Conservation (phyloP, 805 yeast genomes). For the Sungouiella blattae region DNA sequence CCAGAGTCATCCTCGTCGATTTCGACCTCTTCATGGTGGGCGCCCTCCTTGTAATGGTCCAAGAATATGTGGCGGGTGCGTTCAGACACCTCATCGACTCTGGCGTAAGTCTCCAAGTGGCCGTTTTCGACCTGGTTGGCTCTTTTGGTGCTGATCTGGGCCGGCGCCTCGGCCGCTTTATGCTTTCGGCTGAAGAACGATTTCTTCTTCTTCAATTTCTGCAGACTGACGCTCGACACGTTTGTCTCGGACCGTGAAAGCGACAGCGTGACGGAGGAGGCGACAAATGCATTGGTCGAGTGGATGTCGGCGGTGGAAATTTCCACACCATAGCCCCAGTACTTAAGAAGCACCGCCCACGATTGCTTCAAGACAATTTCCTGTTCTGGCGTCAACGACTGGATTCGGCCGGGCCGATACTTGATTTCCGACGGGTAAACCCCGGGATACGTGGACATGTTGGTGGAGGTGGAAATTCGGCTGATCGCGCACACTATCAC, state of each 20-base stretch:
- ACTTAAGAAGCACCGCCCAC: slow-evolving; percentile 15
- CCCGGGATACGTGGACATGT: slow-evolving; percentile 5
- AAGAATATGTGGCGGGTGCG: slow-evolving; percentile 17
- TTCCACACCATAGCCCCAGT: slow-evolving; percentile 45
- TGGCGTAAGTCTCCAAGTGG: slow-evolving; percentile 22
- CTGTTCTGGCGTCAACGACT: slow-evolving; percentile 25
- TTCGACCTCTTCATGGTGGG: neutral
- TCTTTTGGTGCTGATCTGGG: slow-evolving; percentile 22
- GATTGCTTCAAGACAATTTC: slow-evolving; percentile 16
- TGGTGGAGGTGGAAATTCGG: too few relatives aligned
- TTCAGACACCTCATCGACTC: slow-evolving; percentile 20
- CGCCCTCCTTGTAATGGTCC: slow-evolving; percentile 16
- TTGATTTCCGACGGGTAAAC: slow-evolving; percentile 19
- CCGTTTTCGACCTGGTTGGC: slow-evolving; percentile 25
- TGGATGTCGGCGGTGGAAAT: slow-evolving; percentile 26
- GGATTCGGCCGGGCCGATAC: slow-evolving; percentile 37
- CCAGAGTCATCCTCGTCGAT: slow-evolving; percentile 7
- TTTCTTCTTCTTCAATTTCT: slow-evolving; percentile 29
- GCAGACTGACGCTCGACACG: slow-evolving; percentile 4
- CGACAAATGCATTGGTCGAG: slow-evolving; percentile 28
- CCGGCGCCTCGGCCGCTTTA: slow-evolving; percentile 6
- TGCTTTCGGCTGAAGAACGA: slow-evolving; percentile 23
- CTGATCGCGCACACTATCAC: neutral
- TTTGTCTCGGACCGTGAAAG: slow-evolving; percentile 6
- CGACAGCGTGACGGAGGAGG: slow-evolving; percentile 19